These are phyloP conservation scores for Spergularia bocconei DNA, from an alignment of 148 eudicot species.

Conservation along the genomic window DNA sequence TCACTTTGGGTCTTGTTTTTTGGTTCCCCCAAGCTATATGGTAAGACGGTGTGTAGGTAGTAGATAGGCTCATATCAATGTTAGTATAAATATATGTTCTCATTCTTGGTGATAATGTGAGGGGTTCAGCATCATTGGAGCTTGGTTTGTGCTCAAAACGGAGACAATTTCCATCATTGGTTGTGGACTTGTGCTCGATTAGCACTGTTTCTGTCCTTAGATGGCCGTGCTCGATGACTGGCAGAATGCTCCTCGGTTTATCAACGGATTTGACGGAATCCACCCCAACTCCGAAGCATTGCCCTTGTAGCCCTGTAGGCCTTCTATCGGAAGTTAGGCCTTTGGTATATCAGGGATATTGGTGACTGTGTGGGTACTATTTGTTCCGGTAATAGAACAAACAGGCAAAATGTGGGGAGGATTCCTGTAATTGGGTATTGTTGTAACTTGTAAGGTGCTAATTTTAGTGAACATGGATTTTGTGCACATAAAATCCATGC, in stretches of 20 bases:
- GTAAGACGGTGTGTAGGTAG: conserved; percentile 16
- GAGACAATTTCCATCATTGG: not conserved
- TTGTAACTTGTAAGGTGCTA: conserved; percentile 28
- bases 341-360: not conserved
- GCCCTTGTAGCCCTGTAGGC: not conserved
- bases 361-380: not conserved
- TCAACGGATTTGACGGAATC: conserved; percentile 27
- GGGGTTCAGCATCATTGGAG: conserved; percentile 13
- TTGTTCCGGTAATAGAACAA: not conserved
- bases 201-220: not conserved
- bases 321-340: no score
- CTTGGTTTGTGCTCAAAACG: conserved; percentile 2
- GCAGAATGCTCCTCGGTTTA: not conserved
- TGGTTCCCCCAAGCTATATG: conserved; percentile 1
- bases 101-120: conserved; percentile 19
- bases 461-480: conserved; percentile 31
- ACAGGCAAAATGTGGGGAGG: not conserved
- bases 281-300: not conserved
- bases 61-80: conserved; percentile 6
- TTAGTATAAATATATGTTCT: conserved; percentile 3
- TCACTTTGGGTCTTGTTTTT: conserved; percentile 12
- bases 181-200: conserved; percentile 1
- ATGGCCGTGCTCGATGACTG: conserved; percentile 1
- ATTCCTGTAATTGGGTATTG: conserved; percentile 22
- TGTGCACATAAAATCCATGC: conserved; percentile 24